phyloP scores from a whole-genome alignment of 371 early-diverging fungal genomes.

The Actinomucor elegans region DNA sequence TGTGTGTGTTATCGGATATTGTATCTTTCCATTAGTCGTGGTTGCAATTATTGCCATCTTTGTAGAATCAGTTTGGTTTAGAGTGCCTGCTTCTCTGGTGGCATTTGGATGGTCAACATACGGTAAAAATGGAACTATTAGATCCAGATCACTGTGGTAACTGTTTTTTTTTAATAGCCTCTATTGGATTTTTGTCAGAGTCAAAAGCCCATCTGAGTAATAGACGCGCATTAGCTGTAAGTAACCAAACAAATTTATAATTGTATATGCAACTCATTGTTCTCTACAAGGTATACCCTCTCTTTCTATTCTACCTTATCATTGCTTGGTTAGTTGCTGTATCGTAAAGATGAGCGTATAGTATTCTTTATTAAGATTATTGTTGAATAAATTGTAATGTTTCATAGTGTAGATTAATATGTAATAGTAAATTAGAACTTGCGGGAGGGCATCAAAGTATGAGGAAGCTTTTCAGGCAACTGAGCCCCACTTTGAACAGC shows the following conservation, averaged over 20 bases:
- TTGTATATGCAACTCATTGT: background rate
- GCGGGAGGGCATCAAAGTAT: conserved; percentile 46
- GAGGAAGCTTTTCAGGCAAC: conserved; percentile 54
- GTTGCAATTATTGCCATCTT: conserved; percentile 71
- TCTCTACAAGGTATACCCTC: conserved; percentile 66
- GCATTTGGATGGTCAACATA: conserved; percentile 85
- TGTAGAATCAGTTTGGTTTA: conserved; percentile 58
- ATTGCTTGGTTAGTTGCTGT: conserved; percentile 90
- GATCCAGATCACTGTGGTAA: no score
- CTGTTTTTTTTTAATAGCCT: conserved; percentile 33
- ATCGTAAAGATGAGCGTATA: conserved; percentile 39
- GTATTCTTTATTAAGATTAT: no score
- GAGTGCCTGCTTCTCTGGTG: conserved; percentile 67
- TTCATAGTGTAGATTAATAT: no score
- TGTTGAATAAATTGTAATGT: no score
- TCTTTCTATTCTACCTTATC: conserved; percentile 90
- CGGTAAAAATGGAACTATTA: conserved; percentile 37
- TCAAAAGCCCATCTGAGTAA: conserved; percentile 71
- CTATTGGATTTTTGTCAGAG: conserved; percentile 83
- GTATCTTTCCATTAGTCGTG: conserved; percentile 86
- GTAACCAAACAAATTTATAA: no score
- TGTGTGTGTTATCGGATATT: conserved; percentile 93
- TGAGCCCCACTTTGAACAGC: conserved; percentile 54
- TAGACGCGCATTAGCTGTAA: conserved; percentile 79
- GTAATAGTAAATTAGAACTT: conserved; percentile 46